Percentiles rank a stretch among this genome's conserved stretches.
phyloP scores from a whole-genome alignment of 176 grass and related monocot genomes.

The Themeda triandra region DNA sequence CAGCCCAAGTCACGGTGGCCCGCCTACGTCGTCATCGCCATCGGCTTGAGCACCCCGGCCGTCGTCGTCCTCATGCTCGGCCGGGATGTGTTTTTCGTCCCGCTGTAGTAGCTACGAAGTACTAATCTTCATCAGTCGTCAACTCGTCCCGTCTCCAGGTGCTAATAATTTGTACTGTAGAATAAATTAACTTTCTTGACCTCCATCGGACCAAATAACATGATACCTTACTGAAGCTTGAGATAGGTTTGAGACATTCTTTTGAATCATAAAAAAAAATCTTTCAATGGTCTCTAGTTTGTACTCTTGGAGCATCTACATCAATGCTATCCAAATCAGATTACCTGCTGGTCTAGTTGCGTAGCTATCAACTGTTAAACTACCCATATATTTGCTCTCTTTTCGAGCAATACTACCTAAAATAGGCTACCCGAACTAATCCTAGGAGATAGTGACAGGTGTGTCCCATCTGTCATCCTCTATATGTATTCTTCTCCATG shows the following conservation, averaged over 20 bases:
- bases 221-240: neutral
- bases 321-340: no score
- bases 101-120: neutral
- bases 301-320: no score
- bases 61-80: slow-evolving; percentile 13
- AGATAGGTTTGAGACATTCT: neutral
- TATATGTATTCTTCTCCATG: no score
- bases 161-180: neutral
- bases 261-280: neutral
- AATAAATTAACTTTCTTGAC: neutral
- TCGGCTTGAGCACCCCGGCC: neutral
- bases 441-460: no score
- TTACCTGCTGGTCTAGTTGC: no score
- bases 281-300: neutral
- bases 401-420: no score
- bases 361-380: no score
- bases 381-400: no score
- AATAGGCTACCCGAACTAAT: no score
- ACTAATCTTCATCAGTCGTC: slow-evolving; percentile 21
- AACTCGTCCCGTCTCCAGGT: neutral
- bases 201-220: neutral
- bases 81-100: neutral
- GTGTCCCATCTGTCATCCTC: no score
- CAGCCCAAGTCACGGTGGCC: neutral
- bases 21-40: slow-evolving; percentile 13